These are phyloP conservation scores for Tulasnella sp. DNA, from an alignment of 768 basidiomycete genomes.

Conservation along the genomic window DNA sequence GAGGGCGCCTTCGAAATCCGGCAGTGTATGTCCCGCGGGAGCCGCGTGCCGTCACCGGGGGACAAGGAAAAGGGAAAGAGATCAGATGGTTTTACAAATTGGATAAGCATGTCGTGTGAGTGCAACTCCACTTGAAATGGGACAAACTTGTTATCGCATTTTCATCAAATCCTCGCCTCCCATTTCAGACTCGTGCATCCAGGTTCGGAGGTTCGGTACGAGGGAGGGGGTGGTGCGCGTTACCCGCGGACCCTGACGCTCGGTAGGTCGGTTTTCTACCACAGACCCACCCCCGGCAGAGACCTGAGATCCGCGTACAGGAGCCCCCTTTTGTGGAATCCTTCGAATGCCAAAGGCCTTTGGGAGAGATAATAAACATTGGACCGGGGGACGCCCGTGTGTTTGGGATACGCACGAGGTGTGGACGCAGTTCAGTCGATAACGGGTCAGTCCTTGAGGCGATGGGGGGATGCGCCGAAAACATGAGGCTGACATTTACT, in stretches of 20 bases:
- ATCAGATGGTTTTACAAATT: slow-evolving; percentile 16
- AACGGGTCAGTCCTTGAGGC: slow-evolving; percentile 33
- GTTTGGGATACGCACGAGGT: slow-evolving; percentile 1
- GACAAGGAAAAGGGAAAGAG: neutral
- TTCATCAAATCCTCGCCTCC: slow-evolving; percentile 7
- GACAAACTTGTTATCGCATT: neutral
- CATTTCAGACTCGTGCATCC: slow-evolving; percentile 7
- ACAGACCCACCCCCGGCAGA: slow-evolving; percentile 18
- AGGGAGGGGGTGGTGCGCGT: neutral
- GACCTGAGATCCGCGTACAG: slow-evolving; percentile 21
- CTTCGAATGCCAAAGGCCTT: slow-evolving; percentile 21
- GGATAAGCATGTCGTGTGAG: slow-evolving; percentile 18
- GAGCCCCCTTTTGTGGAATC: slow-evolving; percentile 21
- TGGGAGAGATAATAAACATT: slow-evolving; percentile 25
- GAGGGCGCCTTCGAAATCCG: slow-evolving; percentile 11
- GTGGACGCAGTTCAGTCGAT: slow-evolving; percentile 21
- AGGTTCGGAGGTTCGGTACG: slow-evolving; percentile 20
- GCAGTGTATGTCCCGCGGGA: neutral
- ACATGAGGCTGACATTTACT: slow-evolving; percentile 30
- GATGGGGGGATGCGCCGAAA: slow-evolving; percentile 26
- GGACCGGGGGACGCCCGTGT: slow-evolving; percentile 3
- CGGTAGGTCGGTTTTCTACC: neutral
- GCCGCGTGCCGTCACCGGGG: slow-evolving; percentile 14
- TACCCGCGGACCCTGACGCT: slow-evolving; percentile 10
- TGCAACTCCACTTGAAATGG: neutral